These are phyloP conservation scores for Skeletonema tropicum DNA, from an alignment of 108 stramenopile species.

Conservation along the genomic window DNA sequence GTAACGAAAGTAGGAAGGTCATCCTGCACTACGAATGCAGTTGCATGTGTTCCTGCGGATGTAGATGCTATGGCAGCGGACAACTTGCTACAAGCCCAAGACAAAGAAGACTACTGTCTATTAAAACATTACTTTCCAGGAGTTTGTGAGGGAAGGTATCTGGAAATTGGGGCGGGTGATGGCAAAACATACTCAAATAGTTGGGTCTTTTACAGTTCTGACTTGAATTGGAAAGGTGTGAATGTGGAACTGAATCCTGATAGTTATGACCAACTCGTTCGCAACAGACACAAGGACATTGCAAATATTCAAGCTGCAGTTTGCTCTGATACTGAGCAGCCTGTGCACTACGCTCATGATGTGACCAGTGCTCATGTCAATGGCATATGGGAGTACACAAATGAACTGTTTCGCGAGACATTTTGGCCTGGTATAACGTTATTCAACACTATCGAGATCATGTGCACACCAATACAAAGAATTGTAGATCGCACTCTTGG, in stretches of 20 bases:
- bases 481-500: constrained; percentile 37
- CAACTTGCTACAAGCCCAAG: constrained; percentile 4
- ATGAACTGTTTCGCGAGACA: constrained; percentile 22
- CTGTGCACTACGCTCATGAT: constrained; percentile 33
- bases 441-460: constrained; percentile 29
- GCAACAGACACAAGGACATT: constrained; percentile 33
- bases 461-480: constrained; percentile 39
- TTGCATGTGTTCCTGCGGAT: constrained; percentile 4
- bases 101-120: constrained; percentile 36
- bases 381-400: constrained; percentile 45
- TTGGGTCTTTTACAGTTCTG: constrained; percentile 30
- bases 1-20: not conserved
- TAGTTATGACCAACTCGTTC: constrained; percentile 23
- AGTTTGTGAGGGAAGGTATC: constrained; percentile 40
- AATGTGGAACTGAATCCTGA: constrained; percentile 43
- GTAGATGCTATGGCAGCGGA: not conserved
- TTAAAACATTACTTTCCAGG: constrained; percentile 41
- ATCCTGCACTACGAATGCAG: constrained; percentile 12
- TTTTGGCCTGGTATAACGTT: constrained; percentile 44
- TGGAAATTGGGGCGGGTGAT: constrained; percentile 41
- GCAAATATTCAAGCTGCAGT: constrained; percentile 47
- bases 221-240: constrained; percentile 38
- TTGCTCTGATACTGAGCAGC: constrained; percentile 26
- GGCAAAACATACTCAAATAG: constrained; percentile 28
- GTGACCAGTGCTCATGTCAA: constrained; percentile 5